These are phyloP conservation scores for Phaeophleospora eucalypticola DNA, from an alignment of 2,329 filamentous ascomycete genomes.

Conservation along the genomic window DNA sequence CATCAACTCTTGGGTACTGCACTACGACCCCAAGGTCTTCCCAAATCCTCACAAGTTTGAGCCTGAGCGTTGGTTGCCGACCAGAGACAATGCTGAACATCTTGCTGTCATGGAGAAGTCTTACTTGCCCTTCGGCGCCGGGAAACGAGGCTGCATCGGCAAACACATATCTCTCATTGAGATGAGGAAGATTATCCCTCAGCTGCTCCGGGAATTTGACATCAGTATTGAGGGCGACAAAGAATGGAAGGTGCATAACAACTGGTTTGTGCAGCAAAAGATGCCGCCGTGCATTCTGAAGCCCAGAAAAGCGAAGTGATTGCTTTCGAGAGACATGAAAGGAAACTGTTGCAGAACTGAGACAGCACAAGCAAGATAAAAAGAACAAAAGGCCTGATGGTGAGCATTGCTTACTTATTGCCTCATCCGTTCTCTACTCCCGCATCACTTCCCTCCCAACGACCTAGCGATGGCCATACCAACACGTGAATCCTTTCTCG, in stretches of 20 bases:
- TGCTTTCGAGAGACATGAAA: too few relatives aligned
- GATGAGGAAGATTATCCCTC: conserved; percentile 29
- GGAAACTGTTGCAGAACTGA: too few relatives aligned
- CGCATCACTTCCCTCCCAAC: too few relatives aligned
- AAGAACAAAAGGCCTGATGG: too few relatives aligned
- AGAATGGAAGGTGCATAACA: conserved; percentile 15
- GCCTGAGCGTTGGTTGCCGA: conserved; percentile 21
- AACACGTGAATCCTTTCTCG: too few relatives aligned
- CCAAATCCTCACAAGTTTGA: conserved; percentile 16
- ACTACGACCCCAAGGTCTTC: conserved; percentile 29
- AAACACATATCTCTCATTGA: conserved; percentile 27
- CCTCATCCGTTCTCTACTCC: too few relatives aligned
- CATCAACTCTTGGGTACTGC: conserved; percentile 33
- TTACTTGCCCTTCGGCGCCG: conserved; percentile 16
- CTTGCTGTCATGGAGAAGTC: conserved; percentile 34
- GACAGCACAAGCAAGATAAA: too few relatives aligned
- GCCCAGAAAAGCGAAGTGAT: too few relatives aligned
- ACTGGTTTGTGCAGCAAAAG: conserved; percentile 18
- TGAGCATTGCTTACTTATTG: too few relatives aligned
- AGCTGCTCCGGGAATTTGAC: conserved; percentile 25
- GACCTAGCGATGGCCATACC: too few relatives aligned
- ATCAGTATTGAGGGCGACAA: conserved; percentile 21
- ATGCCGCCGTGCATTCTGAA: too few relatives aligned
- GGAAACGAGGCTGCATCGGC: conserved; percentile 14
- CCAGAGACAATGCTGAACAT: conserved; percentile 7